Evolutionary conservation across 805 yeast genomes (phyloP).

Genomic region (Sugiyamaella marilandica): DNA sequence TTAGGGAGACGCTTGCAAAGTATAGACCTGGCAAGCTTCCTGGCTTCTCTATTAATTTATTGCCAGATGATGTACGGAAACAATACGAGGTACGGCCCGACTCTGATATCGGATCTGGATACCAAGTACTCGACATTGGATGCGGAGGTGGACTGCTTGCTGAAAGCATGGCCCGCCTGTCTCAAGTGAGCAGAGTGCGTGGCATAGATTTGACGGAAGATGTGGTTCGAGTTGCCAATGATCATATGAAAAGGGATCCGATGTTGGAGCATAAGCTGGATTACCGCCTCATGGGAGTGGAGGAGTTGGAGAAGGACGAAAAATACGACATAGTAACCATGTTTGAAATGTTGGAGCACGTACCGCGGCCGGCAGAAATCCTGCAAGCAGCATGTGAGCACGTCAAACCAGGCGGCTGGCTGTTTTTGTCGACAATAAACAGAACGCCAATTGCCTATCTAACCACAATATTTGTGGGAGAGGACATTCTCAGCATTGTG

Average conservation of each 20-base stretch:
- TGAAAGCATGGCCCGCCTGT: slow-evolving; percentile 79
- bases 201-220: slow-evolving; percentile 87
- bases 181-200: slow-evolving; percentile 53
- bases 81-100: not conserved
- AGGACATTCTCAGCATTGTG: slow-evolving; percentile 69
- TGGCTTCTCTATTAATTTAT: slow-evolving; percentile 63
- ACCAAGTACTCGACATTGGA: slow-evolving; percentile 79
- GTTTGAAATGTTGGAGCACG: slow-evolving; percentile 95
- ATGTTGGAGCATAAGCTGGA: slow-evolving; percentile 46
- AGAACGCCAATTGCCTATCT: slow-evolving; percentile 83
- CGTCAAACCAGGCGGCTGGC: slow-evolving; percentile 75
- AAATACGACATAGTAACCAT: slow-evolving; percentile 75
- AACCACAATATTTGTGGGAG: slow-evolving; percentile 90
- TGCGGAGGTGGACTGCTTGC: slow-evolving; percentile 97
- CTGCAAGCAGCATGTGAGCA: slow-evolving; percentile 61
- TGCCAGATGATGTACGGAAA: slow-evolving; percentile 44
- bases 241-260: slow-evolving; percentile 68
- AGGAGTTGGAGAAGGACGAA: slow-evolving; percentile 40
- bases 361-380: slow-evolving; percentile 73
- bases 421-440: slow-evolving; percentile 88
- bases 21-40: slow-evolving; percentile 61
- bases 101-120: slow-evolving; percentile 32
- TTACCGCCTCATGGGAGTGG: slow-evolving; percentile 62
- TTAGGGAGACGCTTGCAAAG: slow-evolving; percentile 55
- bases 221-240: slow-evolving; percentile 71